Conservation (phyloP, 371 early-diverging fungal species). For the Apophysomyces elegans region DNA sequence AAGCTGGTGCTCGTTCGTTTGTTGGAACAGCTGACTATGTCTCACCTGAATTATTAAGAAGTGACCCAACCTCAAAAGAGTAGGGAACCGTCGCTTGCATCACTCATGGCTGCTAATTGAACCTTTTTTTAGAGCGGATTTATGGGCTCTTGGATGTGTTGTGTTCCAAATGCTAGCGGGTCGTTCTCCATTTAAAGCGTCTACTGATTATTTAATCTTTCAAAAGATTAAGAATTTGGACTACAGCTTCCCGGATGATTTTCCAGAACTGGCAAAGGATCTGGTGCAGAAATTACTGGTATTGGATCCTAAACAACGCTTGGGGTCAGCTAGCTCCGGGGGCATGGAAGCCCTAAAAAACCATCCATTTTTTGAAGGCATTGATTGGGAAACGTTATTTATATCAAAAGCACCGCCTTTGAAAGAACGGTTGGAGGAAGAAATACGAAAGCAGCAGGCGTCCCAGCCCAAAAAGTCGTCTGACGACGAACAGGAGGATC, state of each 20-base stretch:
- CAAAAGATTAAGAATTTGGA: conserved; percentile 91
- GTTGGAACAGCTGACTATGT: conserved; percentile 98
- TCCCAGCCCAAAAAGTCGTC: conserved; percentile 16
- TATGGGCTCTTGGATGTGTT: conserved; percentile 99
- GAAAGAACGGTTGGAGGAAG: conserved; percentile 38
- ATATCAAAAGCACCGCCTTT: conserved; percentile 41
- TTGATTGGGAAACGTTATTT: conserved; percentile 79
- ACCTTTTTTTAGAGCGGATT: conserved; percentile 74
- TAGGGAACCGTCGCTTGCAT: conserved; percentile 22
- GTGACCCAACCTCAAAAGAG: conserved; percentile 76
- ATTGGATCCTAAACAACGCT: conserved; percentile 74
- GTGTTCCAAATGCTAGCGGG: conserved; percentile 95
- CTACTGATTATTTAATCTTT: conserved; percentile 95
- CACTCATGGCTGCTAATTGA: background rate
- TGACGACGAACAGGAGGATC: conserved; percentile 10
- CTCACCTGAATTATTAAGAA: conserved; percentile 94
- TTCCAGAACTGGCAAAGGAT: conserved; percentile 70
- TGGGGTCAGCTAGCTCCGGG: conserved; percentile 66
- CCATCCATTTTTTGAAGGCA: conserved; percentile 90
- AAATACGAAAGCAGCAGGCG: conserved; percentile 32
- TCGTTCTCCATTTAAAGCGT: conserved; percentile 94
- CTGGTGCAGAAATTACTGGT: conserved; percentile 76
- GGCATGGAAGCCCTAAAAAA: conserved; percentile 76
- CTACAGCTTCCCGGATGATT: conserved; percentile 77
- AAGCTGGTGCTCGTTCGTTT: conserved; percentile 76